Conservation (phyloP, 495 filamentous ascomycete genomes). For the Penicillium roqueforti region DNA sequence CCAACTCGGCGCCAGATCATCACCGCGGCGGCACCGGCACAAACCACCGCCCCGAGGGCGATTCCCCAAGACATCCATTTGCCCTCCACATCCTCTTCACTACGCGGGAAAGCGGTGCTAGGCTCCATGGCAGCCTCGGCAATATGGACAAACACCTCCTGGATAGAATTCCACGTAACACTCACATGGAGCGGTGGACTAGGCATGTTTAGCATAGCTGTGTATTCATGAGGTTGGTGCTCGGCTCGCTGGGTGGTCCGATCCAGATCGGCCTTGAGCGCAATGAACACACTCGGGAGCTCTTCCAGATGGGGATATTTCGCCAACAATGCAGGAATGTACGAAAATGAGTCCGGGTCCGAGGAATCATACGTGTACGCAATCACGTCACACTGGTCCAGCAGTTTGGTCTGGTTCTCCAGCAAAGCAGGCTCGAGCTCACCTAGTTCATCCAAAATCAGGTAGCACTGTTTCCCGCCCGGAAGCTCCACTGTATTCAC, state of each 20-base stretch:
- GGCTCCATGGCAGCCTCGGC: constrained; percentile 91
- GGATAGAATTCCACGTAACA: constrained; percentile 84
- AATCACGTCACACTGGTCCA: constrained; percentile 87
- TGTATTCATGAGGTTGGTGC: constrained; percentile 89
- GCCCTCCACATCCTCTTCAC: constrained; percentile 70
- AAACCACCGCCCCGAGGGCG: constrained; percentile 73
- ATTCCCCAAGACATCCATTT: constrained; percentile 84
- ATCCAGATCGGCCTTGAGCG: constrained; percentile 89
- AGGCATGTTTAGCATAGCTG: constrained; percentile 65
- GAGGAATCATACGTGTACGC: constrained; percentile 97
- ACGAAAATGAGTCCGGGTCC: constrained; percentile 88
- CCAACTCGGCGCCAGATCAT: constrained; percentile 65
- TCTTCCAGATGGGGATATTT: constrained; percentile 79
- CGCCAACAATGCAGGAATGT: constrained; percentile 76
- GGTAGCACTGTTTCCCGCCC: constrained; percentile 93
- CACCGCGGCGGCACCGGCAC: constrained; percentile 73
- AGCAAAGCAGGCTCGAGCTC: constrained; percentile 90
- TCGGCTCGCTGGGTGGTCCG: constrained; percentile 91
- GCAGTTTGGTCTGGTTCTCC: constrained; percentile 85
- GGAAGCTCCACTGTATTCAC: constrained; percentile 96
- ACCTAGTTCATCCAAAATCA: constrained; percentile 94
- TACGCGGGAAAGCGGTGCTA: constrained; percentile 80
- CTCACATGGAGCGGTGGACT: constrained; percentile 88
- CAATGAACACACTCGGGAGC: constrained; percentile 83
- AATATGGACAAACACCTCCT: constrained; percentile 82